Evolutionary conservation across 257 asterid genomes (phyloP), one percentile per base, ranked within the genome.

Genomic region (Datura wrightii): DNA sequence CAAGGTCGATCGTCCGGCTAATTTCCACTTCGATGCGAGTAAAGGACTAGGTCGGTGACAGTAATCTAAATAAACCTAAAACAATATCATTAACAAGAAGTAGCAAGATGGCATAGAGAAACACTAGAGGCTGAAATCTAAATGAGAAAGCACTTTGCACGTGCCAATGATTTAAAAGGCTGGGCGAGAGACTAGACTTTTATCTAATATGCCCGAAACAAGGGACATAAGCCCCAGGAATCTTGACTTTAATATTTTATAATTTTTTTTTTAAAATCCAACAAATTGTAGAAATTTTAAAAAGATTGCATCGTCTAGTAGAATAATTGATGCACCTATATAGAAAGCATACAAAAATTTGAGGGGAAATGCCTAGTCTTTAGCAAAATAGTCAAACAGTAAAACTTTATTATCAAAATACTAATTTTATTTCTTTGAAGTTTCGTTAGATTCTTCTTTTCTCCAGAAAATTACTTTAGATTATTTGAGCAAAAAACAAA

Each of bases 341-440:
- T n/a, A 42, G 11, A 36, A 18, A 70, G 16, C 36, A 70, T n/a
- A 42, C 55, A 70, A 70, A 65, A 70, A 42, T 2, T 70, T 44
- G 79, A 70, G 79, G 55, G 55, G 4, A 18, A 70, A 70, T 70
- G 79, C 55, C 42, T 18, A 55, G 53, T 70, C 55, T 41, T 41
- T 9, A 70, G 79, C 79, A 70, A 70, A n/a, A 34, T 65, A 36
- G 37, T 71, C 55, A 42, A 71, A 71, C 37, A 5, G 55, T 71
- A 42, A 71, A 42, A 42, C 79, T 71, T 71, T 70, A 54, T 67
- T 14, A 42, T n/a, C 37, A 71, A 70, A 65, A 42, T 71, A 42
- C 55, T 71, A 42, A 71, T 42, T 42, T n/a, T 46, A 42, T 42
- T 70, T 42, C 37, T 71, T 71, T 42, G 34, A 71, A 71, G 55